phyloP scores from a whole-genome alignment of 805 yeast species.

The Clavispora fructus region DNA sequence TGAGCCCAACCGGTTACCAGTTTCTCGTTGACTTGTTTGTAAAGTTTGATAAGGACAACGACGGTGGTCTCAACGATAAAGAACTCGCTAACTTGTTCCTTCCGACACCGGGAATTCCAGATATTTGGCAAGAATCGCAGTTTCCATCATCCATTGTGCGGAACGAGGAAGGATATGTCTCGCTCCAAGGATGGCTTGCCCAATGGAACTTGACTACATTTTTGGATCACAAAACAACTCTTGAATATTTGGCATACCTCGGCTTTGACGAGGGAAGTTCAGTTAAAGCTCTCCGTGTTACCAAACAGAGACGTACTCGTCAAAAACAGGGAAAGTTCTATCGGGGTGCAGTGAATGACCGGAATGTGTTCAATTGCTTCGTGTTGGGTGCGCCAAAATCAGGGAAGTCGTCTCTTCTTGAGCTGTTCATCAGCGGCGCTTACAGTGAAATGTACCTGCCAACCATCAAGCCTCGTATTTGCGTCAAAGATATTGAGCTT shows the following conservation, averaged over 20 bases:
- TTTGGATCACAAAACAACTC: constrained; percentile 74
- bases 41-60: constrained; percentile 89
- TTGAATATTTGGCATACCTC: constrained; percentile 83
- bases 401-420: constrained; percentile 83
- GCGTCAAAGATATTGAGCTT: constrained; percentile 88
- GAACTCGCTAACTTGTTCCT: constrained; percentile 69
- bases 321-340: constrained; percentile 59
- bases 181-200: constrained; percentile 97
- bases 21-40: constrained; percentile 87
- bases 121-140: constrained; percentile 74
- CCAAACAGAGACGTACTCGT: constrained; percentile 72
- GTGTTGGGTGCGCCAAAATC: constrained; percentile 79
- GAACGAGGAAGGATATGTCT: constrained; percentile 83
- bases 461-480: constrained; percentile 72
- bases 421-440: constrained; percentile 72
- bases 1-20: constrained; percentile 87
- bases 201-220: constrained; percentile 98
- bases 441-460: constrained; percentile 72
- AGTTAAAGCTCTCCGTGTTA: constrained; percentile 57
- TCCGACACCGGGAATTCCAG: constrained; percentile 93
- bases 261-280: constrained; percentile 65
- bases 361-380: constrained; percentile 90
- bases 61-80: constrained; percentile 80
- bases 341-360: constrained; percentile 65
- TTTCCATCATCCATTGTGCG: constrained; percentile 88